Conservation (phyloP, 2,329 filamentous ascomycete genomes). For the Ophiostoma sp. region DNA sequence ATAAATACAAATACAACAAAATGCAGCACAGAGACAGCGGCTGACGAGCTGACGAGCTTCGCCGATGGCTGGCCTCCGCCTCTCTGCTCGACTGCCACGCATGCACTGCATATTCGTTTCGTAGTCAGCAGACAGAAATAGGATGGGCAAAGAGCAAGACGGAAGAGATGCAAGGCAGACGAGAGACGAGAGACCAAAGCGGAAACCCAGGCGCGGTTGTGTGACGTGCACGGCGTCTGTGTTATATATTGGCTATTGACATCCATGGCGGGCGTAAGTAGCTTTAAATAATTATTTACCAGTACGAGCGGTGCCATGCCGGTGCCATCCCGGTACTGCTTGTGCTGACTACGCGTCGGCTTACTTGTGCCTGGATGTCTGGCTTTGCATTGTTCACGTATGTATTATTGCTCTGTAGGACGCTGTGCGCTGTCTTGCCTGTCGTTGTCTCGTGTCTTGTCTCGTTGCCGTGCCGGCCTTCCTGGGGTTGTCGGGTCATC, state of each 20-base stretch:
- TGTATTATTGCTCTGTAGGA: no score
- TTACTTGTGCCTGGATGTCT: constrained; percentile 11
- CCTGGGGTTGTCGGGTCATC: constrained; percentile 11
- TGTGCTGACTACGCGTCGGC: not conserved
- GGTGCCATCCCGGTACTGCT: no score
- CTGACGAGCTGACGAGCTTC: not conserved
- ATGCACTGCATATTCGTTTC: not conserved
- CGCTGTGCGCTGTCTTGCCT: no score
- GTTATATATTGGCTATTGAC: not conserved
- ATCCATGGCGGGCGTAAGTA: no score
- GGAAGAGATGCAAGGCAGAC: not conserved
- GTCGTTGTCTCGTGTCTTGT: not conserved
- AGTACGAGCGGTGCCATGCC: no score
- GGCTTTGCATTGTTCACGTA: no score
- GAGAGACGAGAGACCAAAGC: not conserved
- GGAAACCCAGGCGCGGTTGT: not conserved
- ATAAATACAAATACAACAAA: not conserved
- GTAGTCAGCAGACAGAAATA: not conserved
- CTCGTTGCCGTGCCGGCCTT: not conserved
- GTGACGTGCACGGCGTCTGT: not conserved
- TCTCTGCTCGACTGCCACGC: not conserved
- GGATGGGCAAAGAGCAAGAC: not conserved
- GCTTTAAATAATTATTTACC: not conserved
- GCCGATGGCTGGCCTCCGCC: not conserved
- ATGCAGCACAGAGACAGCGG: not conserved